phyloP scores from a whole-genome alignment of 306 rosid genomes.

The Elaeagnus macrophylla region DNA sequence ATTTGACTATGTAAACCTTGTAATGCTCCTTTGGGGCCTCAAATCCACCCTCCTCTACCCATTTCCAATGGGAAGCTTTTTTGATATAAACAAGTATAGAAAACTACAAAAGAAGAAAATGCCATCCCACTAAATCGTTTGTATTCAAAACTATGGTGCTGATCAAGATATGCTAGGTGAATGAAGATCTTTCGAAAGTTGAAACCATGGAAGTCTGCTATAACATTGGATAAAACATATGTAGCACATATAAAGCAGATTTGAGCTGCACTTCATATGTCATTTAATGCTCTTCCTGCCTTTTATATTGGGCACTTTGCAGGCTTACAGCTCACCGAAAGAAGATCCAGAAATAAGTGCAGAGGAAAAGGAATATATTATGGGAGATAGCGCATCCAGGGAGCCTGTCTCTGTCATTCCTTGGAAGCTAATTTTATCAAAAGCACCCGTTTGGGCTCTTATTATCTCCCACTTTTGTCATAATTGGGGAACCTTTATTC shows the following conservation, averaged over 20 bases:
- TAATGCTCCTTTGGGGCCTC: too few relatives aligned
- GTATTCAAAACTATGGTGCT: not conserved
- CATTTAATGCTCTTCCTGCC: conserved; percentile 5
- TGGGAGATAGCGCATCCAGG: conserved; percentile 58
- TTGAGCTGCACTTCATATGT: conserved; percentile 9
- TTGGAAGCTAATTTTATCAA: conserved; percentile 84
- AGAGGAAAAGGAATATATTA: conserved; percentile 55
- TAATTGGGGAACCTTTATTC: conserved; percentile 96
- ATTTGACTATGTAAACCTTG: too few relatives aligned
- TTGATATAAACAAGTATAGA: not conserved
- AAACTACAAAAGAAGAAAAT: not conserved
- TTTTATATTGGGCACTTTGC: conserved; percentile 17
- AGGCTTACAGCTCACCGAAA: conserved; percentile 91
- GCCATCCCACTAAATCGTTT: not conserved
- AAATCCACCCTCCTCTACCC: conserved; percentile 1
- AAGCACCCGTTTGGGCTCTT: conserved; percentile 97
- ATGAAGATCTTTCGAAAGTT: not conserved
- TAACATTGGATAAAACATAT: not conserved
- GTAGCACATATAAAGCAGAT: conserved; percentile 4
- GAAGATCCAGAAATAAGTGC: conserved; percentile 63
- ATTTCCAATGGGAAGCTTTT: conserved; percentile 9
- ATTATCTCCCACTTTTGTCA: conserved; percentile 87
- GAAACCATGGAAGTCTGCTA: not conserved
- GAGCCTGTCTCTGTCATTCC: conserved; percentile 82
- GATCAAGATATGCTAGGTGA: too few relatives aligned